Percentiles rank a stretch among this genome's conserved stretches.
Conservation (phyloP, 2,329 filamentous ascomycete species). For the Tolypocladium amazonense region DNA sequence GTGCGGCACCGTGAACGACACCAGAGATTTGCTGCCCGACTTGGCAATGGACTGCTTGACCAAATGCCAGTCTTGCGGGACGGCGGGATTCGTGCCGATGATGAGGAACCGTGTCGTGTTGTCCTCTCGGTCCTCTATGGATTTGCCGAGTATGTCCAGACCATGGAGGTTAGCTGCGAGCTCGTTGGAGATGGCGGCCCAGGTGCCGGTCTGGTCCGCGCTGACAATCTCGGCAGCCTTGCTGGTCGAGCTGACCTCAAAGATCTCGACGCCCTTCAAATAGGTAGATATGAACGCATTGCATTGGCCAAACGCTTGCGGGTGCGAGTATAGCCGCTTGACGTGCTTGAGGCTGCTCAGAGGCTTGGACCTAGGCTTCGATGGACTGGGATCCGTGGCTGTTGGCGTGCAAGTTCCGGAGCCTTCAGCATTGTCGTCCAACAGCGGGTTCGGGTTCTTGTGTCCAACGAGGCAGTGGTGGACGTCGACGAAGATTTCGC, state of each 20-base stretch:
- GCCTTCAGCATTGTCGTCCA: slow-evolving; percentile 18
- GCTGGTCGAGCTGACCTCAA: slow-evolving; percentile 79
- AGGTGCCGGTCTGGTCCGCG: slow-evolving; percentile 44
- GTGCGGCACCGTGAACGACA: slow-evolving; percentile 78
- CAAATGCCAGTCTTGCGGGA: slow-evolving; percentile 14
- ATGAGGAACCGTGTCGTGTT: slow-evolving; percentile 77
- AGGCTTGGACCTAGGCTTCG: slow-evolving; percentile 36
- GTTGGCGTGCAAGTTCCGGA: slow-evolving; percentile 42
- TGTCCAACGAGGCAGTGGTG: slow-evolving; percentile 75
- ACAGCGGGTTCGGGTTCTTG: slow-evolving; percentile 13
- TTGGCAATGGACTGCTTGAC: slow-evolving; percentile 14
- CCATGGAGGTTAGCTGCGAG: slow-evolving; percentile 60
- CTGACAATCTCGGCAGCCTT: slow-evolving; percentile 70
- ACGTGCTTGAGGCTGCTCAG: slow-evolving; percentile 48
- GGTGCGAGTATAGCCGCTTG: slow-evolving; percentile 77
- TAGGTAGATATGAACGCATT: slow-evolving; percentile 59
- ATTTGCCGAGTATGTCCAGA: slow-evolving; percentile 56
- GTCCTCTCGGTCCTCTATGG: slow-evolving; percentile 63
- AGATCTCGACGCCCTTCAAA: slow-evolving; percentile 63
- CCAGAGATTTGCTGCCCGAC: slow-evolving; percentile 53
- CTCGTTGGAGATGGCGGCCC: slow-evolving; percentile 68
- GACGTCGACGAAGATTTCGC: slow-evolving; percentile 77
- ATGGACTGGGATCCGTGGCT: slow-evolving; percentile 29
- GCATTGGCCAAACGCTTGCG: slow-evolving; percentile 93
- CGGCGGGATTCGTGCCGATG: slow-evolving; percentile 29